Conservation (phyloP, 306 rosid genomes). For the Acacia acuminata region DNA sequence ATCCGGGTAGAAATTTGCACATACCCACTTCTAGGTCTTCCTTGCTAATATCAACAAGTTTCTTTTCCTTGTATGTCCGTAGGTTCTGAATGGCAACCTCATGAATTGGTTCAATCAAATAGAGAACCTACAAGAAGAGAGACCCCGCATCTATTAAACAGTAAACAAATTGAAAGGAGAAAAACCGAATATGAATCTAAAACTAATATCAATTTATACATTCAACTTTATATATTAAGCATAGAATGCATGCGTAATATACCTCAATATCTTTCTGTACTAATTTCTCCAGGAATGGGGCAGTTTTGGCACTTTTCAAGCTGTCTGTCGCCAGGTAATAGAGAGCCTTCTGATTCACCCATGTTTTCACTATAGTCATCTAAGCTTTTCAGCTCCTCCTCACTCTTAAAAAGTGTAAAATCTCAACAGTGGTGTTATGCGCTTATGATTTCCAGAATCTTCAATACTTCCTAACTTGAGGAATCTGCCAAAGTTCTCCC, state of each 20-base stretch:
- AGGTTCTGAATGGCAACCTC: conserved; percentile 98
- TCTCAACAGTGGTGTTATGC: conserved; percentile 85
- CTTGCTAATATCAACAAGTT: conserved; percentile 98
- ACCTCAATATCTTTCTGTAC: conserved; percentile 95
- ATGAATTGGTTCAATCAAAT: conserved; percentile 90
- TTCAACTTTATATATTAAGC: not conserved
- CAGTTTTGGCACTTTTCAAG: conserved; percentile 94
- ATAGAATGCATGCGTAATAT: not conserved
- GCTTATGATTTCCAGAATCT: conserved; percentile 96
- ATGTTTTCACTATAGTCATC: conserved; percentile 93
- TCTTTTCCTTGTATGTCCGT: conserved; percentile 91
- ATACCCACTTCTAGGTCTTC: conserved; percentile 93
- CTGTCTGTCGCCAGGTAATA: conserved; percentile 95
- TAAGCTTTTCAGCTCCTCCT: conserved; percentile 81
- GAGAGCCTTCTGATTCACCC: conserved; percentile 92
- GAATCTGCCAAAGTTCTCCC: conserved; percentile 99
- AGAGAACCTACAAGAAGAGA: conserved; percentile 63
- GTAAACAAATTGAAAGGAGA: not conserved
- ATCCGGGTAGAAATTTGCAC: conserved; percentile 31
- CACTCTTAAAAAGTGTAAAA: conserved; percentile 93
- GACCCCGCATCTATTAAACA: conserved; percentile 20
- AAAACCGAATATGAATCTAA: not conserved
- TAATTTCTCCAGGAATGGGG: conserved; percentile 94
- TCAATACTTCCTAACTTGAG: conserved; percentile 87
- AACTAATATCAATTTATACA: not conserved